A percentile compares a stretch with the other conserved stretches of the same genome.
phyloP scores from a whole-genome alignment of 2,329 filamentous ascomycete genomes.

The Periconia sp. region DNA sequence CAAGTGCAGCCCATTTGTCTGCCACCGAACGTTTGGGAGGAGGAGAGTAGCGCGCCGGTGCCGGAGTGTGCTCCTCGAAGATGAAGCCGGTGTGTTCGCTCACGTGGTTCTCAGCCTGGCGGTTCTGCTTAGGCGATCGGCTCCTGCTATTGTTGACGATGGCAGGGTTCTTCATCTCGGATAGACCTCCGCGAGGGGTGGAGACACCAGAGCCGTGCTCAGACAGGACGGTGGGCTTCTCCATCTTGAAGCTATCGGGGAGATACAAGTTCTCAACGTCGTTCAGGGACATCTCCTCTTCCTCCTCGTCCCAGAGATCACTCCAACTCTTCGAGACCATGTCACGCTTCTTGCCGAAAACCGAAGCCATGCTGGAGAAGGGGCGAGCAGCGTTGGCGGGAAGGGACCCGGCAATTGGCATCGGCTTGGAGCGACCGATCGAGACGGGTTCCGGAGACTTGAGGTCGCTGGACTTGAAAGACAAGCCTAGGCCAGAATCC shows the following conservation, averaged over 20 bases:
- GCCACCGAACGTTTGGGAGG: slow-evolving; percentile 64
- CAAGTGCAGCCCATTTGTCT: slow-evolving; percentile 89
- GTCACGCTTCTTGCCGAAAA: slow-evolving; percentile 77
- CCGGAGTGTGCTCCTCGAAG: slow-evolving; percentile 64
- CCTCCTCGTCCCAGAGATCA: slow-evolving; percentile 96
- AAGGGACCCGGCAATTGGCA: slow-evolving; percentile 79
- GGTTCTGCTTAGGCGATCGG: slow-evolving; percentile 35
- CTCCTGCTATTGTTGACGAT: slow-evolving; percentile 53
- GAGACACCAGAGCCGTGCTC: slow-evolving; percentile 49
- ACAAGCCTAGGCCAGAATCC: slow-evolving; percentile 78
- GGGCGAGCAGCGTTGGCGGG: slow-evolving; percentile 63
- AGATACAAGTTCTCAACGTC: slow-evolving; percentile 65
- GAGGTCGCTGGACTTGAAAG: slow-evolving; percentile 68
- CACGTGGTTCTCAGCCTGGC: slow-evolving; percentile 61
- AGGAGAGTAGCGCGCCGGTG: slow-evolving; percentile 60
- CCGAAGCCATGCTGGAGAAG: slow-evolving; percentile 71
- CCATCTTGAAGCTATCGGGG: slow-evolving; percentile 32
- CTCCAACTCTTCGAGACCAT: slow-evolving; percentile 98
- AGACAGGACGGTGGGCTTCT: slow-evolving; percentile 41
- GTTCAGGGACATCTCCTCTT: slow-evolving; percentile 66
- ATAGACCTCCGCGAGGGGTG: slow-evolving; percentile 54
- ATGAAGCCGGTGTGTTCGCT: slow-evolving; percentile 70
- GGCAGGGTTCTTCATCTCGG: slow-evolving; percentile 57
- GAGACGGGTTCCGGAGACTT: slow-evolving; percentile 50
- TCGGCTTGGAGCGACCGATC: slow-evolving; percentile 66